Percentiles rank a stretch among this genome's conserved stretches.
Conservation (phyloP, 305 asterid species). For the Fraxinus ornus region DNA sequence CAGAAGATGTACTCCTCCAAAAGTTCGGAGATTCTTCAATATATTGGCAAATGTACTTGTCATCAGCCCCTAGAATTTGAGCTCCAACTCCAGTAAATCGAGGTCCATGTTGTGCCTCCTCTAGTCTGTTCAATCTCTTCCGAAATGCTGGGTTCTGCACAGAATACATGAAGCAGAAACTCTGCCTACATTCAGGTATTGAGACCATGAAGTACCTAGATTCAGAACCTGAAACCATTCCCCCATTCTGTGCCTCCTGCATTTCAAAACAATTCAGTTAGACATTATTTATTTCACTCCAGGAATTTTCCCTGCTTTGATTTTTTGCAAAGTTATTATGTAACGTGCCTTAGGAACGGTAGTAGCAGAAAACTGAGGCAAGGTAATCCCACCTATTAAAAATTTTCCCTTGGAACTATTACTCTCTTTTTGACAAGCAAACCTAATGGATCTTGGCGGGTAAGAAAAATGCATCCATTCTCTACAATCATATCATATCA, state of each 20-base stretch:
- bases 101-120: conserved; percentile 66
- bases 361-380: conserved; percentile 80
- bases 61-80: conserved; percentile 93
- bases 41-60: conserved; percentile 89
- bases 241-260: conserved; percentile 33
- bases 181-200: conserved; percentile 89
- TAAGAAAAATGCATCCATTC: conserved; percentile 78
- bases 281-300: conserved; percentile 1
- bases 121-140: conserved; percentile 56
- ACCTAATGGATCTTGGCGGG: conserved; percentile 51
- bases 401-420: conserved; percentile 45
- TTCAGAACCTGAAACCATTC: conserved; percentile 24
- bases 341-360: conserved; percentile 68
- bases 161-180: conserved; percentile 98
- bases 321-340: not conserved
- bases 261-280: conserved; percentile 5
- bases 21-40: conserved; percentile 66
- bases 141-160: conserved; percentile 79
- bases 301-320: not conserved
- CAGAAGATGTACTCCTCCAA: conserved; percentile 71
- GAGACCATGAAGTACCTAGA: conserved; percentile 91
- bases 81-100: conserved; percentile 96
- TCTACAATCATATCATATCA: conserved; percentile 33
- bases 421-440: conserved; percentile 45
- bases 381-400: conserved; percentile 45